Percentiles rank a stretch among this genome's conserved stretches.
phyloP scores from a whole-genome alignment of 116 monocot species.

The Zostera marina region DNA sequence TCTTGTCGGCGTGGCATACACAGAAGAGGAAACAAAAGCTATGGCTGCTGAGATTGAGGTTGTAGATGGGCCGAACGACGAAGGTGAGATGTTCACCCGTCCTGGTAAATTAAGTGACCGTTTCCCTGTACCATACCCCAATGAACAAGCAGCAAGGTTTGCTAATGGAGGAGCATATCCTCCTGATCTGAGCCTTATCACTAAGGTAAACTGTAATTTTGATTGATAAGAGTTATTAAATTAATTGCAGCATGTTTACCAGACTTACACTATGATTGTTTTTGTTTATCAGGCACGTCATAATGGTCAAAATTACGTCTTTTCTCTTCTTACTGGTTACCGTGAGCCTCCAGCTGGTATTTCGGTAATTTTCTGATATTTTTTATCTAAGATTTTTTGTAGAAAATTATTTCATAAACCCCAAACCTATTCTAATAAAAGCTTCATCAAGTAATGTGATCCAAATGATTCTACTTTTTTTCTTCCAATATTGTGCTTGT shows the following conservation, averaged over 20 bases:
- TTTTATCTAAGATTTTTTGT: not conserved
- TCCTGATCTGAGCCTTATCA: conserved; percentile 86
- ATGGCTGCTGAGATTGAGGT: conserved; percentile 98
- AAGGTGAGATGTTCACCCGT: conserved; percentile 93
- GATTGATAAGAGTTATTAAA: not conserved
- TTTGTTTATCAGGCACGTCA: conserved; percentile 61
- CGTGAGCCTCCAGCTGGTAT: conserved; percentile 92
- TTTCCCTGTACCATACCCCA: conserved; percentile 80
- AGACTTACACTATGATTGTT: not conserved
- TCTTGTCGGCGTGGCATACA: conserved; percentile 88
- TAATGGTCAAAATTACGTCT: conserved; percentile 94
- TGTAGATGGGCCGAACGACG: conserved; percentile 93
- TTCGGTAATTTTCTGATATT: conserved; percentile 23
- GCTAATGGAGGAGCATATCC: conserved; percentile 98
- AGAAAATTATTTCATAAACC: too few species aligned
- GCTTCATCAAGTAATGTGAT: not conserved
- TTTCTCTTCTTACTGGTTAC: conserved; percentile 88
- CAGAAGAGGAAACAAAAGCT: conserved; percentile 83
- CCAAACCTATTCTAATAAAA: too few species aligned
- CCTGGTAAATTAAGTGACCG: conserved; percentile 95
- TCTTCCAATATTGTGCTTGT: too few species aligned
- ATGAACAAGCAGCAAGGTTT: conserved; percentile 92
- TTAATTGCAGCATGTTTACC: not conserved
- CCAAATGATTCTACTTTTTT: too few species aligned
- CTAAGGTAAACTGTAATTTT: conserved; percentile 34